These are phyloP conservation scores for Iris pallida DNA, from an alignment of 116 monocot species.

Conservation along the genomic window DNA sequence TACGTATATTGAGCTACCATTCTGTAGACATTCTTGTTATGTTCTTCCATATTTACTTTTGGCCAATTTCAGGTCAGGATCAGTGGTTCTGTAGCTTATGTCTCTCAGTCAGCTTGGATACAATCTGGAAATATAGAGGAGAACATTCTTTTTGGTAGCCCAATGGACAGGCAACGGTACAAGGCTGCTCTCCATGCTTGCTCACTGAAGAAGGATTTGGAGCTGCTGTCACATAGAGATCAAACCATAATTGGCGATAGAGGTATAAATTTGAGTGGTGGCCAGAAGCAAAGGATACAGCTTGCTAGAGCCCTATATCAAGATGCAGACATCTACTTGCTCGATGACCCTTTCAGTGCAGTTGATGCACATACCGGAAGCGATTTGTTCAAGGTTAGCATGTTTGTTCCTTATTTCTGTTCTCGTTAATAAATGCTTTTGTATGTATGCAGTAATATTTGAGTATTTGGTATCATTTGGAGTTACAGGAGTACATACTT, in stretches of 20 bases:
- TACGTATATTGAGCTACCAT: too few relatives aligned
- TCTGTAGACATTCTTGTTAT: too few relatives aligned
- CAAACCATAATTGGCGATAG: conserved; percentile 79
- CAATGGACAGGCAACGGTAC: conserved; percentile 59
- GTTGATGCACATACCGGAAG: conserved; percentile 87
- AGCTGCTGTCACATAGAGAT: conserved; percentile 69
- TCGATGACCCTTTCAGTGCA: conserved; percentile 91
- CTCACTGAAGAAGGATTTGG: conserved; percentile 69
- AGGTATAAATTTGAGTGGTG: conserved; percentile 88
- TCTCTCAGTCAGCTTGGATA: conserved; percentile 84
- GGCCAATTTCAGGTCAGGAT: conserved; percentile 8
- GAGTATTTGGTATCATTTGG: neutral
- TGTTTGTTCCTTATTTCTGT: neutral
- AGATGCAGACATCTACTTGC: conserved; percentile 66
- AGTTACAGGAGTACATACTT: conserved; percentile 80
- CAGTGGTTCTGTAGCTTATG: conserved; percentile 62
- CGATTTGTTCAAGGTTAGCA: conserved; percentile 71
- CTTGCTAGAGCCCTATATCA: conserved; percentile 88
- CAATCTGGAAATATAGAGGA: conserved; percentile 75
- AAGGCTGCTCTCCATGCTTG: conserved; percentile 49
- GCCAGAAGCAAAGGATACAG: conserved; percentile 87
- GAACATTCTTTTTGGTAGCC: conserved; percentile 71
- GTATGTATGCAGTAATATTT: too few relatives aligned
- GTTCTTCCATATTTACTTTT: too few relatives aligned
- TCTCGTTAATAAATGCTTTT: too few relatives aligned